Percentiles rank a stretch among this genome's conserved stretches.
Conservation (phyloP, 2,329 filamentous ascomycete species). For the Aspergillus fumigatiaffinis region DNA sequence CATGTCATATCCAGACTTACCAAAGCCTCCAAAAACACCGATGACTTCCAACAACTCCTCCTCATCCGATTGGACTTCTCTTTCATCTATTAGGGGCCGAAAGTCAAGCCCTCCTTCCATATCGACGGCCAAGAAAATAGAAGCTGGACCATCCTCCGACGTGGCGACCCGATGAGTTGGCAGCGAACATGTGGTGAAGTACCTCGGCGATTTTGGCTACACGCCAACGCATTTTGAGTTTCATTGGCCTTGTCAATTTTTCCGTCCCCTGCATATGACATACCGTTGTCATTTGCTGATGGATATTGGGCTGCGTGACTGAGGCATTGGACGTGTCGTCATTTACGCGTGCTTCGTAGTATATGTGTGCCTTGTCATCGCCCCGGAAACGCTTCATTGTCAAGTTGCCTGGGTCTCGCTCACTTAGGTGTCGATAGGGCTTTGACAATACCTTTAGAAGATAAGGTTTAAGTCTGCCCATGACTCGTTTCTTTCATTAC, state of each 20-base stretch:
- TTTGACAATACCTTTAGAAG: too few species aligned
- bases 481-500: too few species aligned
- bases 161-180: neutral
- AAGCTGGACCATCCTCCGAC: neutral
- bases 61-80: neutral
- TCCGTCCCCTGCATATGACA: neutral
- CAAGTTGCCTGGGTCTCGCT: neutral
- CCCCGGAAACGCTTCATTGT: neutral
- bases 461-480: too few species aligned
- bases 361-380: neutral
- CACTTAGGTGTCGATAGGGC: too few species aligned
- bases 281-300: neutral
- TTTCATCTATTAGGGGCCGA: neutral
- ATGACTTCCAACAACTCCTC: neutral
- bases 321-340: neutral
- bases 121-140: neutral
- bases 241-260: neutral
- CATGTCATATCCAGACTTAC: neutral
- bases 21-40: neutral
- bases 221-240: neutral
- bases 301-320: too few species aligned
- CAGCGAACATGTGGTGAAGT: neutral
- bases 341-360: neutral
- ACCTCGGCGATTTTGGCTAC: neutral
- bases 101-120: neutral